Conservation (phyloP, 495 filamentous ascomycete species). For the Sporormia fimetaria region DNA sequence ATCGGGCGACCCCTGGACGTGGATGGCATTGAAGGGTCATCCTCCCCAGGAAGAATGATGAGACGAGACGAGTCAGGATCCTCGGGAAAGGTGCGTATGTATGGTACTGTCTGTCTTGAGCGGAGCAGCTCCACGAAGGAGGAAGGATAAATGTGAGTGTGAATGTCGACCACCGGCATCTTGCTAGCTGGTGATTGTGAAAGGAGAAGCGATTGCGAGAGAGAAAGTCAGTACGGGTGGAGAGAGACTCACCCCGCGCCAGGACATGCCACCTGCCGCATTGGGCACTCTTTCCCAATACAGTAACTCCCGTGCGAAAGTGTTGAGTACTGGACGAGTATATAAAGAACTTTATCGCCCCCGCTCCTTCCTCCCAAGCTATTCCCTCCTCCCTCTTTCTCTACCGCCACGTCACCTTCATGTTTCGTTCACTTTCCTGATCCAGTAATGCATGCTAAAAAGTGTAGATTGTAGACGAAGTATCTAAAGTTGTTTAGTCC, state of each 20-base stretch:
- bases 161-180: conserved; percentile 64
- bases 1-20: conserved; percentile 53
- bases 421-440: no score
- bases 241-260: neutral
- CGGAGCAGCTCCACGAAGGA: conserved; percentile 72
- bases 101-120: conserved; percentile 62
- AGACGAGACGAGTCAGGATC: conserved; percentile 50
- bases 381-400: no score
- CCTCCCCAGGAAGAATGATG: conserved; percentile 65
- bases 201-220: neutral
- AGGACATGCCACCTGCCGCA: conserved; percentile 18
- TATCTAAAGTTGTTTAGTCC: no score
- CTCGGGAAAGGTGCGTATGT: conserved; percentile 58
- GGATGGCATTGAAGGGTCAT: conserved; percentile 46
- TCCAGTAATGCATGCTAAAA: no score
- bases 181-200: neutral
- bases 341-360: no score
- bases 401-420: no score
- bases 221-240: neutral
- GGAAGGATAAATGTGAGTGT: conserved; percentile 89
- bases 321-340: no score
- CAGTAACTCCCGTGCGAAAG: no score
- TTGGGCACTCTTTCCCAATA: no score
- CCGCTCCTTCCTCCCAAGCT: no score
- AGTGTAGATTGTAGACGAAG: no score